Base-by-base conservation (phyloP, 495 filamentous ascomycete genomes). In the Xylaria scruposa region DNA sequence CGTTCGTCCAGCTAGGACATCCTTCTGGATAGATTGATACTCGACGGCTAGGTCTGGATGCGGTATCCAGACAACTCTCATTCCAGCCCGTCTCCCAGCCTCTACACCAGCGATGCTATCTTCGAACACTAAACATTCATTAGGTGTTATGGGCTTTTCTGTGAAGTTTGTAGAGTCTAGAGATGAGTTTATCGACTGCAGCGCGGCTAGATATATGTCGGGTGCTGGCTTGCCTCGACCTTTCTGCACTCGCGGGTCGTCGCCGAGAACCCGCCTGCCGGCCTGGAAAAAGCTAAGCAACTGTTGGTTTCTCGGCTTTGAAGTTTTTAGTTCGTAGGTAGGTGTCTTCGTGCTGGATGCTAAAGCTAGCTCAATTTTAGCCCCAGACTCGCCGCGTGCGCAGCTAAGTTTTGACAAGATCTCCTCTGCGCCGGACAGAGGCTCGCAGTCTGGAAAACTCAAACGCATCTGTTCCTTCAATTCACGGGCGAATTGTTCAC, bases 11-110 rank as follows among this genome's bases (percentile, higher is more conserved):
- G 94, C 94, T 33, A 97, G 81, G 4, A 97, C 92, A 78, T 91
- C 87, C 61, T 84, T 86, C 79, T 94, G 91, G 47, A 86, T 85
- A 0, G 89, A 91, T 47, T 79, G 78, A 77, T 90, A 94, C 74
- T 91, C 87, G 67, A 82, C 82, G 75, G 88, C 75, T 58, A 97
- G 76, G 61, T 85, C 89, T 10, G 87, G 85, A 85, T 96, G 93
- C 19, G 94, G 94, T 67, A 90, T 89, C 94, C 94, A 97, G 0
- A 94, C 83, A n/a, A 94, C 94, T 73, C 91, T 86, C 94, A 96
- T 97, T 0, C 93, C 94, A 1, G 94, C 94, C 93, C 79, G 54
- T 36, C 93, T 60, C 33, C 91, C 94, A 12, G 93, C 86, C 80
- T 97, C 94, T 0, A 94, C 29, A 90, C 94, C 94, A 0, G 91